phyloP scores from a whole-genome alignment of 331 rosid species.

The Spiraea crenata region DNA sequence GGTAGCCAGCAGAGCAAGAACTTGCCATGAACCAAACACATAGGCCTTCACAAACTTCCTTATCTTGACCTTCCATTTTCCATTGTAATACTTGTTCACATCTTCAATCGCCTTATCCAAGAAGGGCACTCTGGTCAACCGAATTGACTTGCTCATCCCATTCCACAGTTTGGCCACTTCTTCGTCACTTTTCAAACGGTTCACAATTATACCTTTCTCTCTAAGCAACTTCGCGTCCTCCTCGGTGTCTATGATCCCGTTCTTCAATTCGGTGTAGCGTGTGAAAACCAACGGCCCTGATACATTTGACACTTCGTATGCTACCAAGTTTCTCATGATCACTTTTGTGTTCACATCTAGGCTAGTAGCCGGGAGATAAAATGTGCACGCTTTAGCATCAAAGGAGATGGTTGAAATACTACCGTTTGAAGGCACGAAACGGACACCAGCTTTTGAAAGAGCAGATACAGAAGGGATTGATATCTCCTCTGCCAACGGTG shows the following conservation, averaged over 20 bases:
- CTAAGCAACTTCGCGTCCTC: slow-evolving; percentile 60
- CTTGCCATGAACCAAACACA: slow-evolving; percentile 57
- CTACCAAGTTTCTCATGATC: slow-evolving; percentile 61
- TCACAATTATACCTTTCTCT: slow-evolving; percentile 51
- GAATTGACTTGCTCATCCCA: slow-evolving; percentile 68
- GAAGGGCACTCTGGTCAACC: slow-evolving; percentile 55
- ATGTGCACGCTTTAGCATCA: slow-evolving; percentile 35
- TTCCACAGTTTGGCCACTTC: slow-evolving; percentile 66
- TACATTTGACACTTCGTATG: slow-evolving; percentile 65
- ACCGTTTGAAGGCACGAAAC: slow-evolving; percentile 42
- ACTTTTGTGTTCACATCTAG: slow-evolving; percentile 59
- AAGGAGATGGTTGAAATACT: slow-evolving; percentile 46
- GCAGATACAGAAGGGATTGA: slow-evolving; percentile 60
- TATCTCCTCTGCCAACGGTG: slow-evolving; percentile 66
- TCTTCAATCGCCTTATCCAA: slow-evolving; percentile 74
- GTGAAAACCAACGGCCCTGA: slow-evolving; percentile 61
- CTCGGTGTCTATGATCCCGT: slow-evolving; percentile 66
- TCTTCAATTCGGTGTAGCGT: slow-evolving; percentile 67
- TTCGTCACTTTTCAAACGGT: slow-evolving; percentile 62
- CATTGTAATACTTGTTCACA: slow-evolving; percentile 55
- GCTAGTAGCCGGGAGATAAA: slow-evolving; percentile 53
- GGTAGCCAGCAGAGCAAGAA: slow-evolving; percentile 59
- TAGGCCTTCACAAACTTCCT: slow-evolving; percentile 42
- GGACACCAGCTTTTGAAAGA: slow-evolving; percentile 44
- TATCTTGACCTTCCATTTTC: slow-evolving; percentile 56